Evolutionary conservation across 495 filamentous ascomycete genomes (phyloP).

Genomic region (Sordaria brevicollis): DNA sequence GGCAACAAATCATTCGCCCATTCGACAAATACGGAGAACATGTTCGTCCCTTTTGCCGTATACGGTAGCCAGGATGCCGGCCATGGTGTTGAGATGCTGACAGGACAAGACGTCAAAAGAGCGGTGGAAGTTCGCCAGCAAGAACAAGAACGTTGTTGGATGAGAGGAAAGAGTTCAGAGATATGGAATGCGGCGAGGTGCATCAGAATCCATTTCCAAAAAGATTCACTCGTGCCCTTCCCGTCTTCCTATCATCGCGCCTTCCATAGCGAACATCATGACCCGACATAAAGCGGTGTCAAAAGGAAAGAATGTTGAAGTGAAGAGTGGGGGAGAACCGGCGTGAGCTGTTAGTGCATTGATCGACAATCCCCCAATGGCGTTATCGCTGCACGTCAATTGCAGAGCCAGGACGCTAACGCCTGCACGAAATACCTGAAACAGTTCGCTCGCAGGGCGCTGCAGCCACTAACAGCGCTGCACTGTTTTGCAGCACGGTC

Average conservation of each 20-base stretch:
- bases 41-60: background rate
- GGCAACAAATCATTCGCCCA: background rate
- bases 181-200: too few species aligned
- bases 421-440: background rate
- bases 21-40: background rate
- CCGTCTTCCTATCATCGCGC: background rate
- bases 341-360: background rate
- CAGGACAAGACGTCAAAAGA: background rate
- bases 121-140: background rate
- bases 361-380: background rate
- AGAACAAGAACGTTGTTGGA: background rate
- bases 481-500: background rate
- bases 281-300: background rate
- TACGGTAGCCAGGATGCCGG: background rate
- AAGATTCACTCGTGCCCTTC: background rate
- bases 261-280: background rate
- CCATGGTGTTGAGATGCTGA: background rate
- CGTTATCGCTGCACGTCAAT: background rate
- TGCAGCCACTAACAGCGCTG: background rate
- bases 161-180: background rate
- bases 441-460: background rate
- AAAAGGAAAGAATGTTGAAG: background rate
- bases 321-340: background rate
- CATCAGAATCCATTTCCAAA: background rate
- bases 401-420: background rate